Base-by-base conservation (phyloP, 1,284 basidiomycete species). In the Paramarasmius palmivorus region DNA sequence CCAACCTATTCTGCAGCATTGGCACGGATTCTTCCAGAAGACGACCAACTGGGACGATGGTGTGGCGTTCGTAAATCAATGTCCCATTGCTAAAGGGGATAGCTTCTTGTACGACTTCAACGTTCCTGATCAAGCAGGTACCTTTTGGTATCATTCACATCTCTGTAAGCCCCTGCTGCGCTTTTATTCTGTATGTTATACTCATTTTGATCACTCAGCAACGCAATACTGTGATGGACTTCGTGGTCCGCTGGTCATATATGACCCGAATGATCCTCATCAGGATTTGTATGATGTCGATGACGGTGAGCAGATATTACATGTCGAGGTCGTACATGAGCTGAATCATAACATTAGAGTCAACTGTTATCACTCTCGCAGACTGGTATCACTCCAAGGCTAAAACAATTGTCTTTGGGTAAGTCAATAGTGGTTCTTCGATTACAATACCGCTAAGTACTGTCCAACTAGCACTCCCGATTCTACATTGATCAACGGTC, bases 21-120 rank as follows among this genome's bases (percentile, higher is more conserved):
- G 77, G 77, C 78, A 81, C 50, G 78, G 78, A 6, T 58, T 80
- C 12, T 61, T n/a, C n/a, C n/a, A n/a, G n/a, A n/a, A n/a, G n/a
- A n/a, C n/a, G n/a, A n/a, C n/a, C n/a, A n/a, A n/a, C 63, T 73
- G 69, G 69, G 71, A 50, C 59, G 74, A 79, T 55, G 78, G 76
- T 15, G 29, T 52, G 36, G 60, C 67, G 1, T 70, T 67, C 15
- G 72, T 77, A 2, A 74, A 61, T 37, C 76, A 80, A 55, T 81
- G 79, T 52, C 77, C 78, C 4, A 76, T 79, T 47, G 57, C 64
- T 32, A 61, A 75, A 19, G 49, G 57, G 6, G 56, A 65, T 32
- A 65, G 62, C 15, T 72, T 72, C 55, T 52, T 68, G 9, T 70
- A 79, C 53, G n/a, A n/a, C n/a, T n/a, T n/a, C n/a, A n/a, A n/a